Evolutionary conservation across 108 stramenopile genomes (phyloP).

Genomic region (Schizochytrium sp.): DNA sequence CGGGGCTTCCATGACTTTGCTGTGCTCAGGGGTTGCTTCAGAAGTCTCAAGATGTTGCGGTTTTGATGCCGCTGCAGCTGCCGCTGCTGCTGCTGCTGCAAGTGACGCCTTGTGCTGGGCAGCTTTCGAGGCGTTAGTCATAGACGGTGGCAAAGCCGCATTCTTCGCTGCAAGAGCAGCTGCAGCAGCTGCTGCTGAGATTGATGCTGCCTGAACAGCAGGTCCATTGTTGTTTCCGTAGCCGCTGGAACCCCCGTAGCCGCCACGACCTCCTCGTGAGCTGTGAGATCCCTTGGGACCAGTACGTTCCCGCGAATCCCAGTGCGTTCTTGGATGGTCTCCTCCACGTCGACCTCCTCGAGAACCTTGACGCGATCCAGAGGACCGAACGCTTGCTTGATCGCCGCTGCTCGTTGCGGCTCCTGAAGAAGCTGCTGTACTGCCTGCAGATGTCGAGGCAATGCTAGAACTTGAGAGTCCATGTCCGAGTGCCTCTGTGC

Average conservation of each 20-base stretch:
- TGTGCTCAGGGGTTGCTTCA: not conserved
- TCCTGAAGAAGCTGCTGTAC: too few relatives aligned
- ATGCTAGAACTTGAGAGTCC: too few relatives aligned
- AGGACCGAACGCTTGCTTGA: not conserved
- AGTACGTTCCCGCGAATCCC: constrained; percentile 42
- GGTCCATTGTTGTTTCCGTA: not conserved
- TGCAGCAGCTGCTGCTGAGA: constrained; percentile 53
- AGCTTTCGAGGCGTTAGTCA: constrained; percentile 26
- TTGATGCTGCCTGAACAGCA: not conserved
- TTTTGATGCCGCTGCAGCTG: not conserved
- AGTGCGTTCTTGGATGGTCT: not conserved
- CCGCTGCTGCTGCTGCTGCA: constrained; percentile 13
- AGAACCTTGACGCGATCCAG: not conserved
- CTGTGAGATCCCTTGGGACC: not conserved
- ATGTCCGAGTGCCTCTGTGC: too few relatives aligned
- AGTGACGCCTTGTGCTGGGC: constrained; percentile 39
- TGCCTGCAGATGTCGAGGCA: too few relatives aligned
- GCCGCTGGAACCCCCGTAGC: not conserved
- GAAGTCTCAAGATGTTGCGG: not conserved
- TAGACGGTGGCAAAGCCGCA: constrained; percentile 7
- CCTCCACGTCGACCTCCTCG: not conserved
- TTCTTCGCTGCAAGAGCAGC: constrained; percentile 37
- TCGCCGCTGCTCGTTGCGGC: too few relatives aligned
- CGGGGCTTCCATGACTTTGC: not conserved
- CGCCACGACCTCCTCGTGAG: constrained; percentile 43